These are phyloP conservation scores for Silybum marianum DNA, from an alignment of 129 eudicot species.

Conservation along the genomic window DNA sequence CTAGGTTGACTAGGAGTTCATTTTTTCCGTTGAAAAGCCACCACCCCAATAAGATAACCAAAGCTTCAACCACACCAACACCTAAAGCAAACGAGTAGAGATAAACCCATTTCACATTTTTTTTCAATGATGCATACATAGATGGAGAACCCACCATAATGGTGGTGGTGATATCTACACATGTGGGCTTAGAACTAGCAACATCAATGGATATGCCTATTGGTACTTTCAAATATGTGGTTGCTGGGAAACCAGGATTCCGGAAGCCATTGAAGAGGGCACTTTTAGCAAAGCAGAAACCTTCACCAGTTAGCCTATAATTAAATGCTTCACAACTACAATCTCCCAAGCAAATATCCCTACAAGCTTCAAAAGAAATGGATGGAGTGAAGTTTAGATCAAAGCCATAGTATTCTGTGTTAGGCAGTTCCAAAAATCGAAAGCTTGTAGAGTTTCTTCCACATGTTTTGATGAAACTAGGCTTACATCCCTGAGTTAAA, in stretches of 20 bases:
- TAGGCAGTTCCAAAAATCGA: conserved; percentile 34
- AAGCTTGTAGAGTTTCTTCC: conserved; percentile 18
- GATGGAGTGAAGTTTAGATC: conserved; percentile 30
- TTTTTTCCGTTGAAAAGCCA: conserved; percentile 38
- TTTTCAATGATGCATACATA: conserved; percentile 24
- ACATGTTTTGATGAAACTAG: conserved; percentile 27
- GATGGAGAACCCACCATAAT: conserved; percentile 27
- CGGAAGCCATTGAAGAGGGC: conserved; percentile 46
- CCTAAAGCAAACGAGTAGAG: conserved; percentile 41
- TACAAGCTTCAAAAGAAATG: conserved; percentile 37
- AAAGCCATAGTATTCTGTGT: conserved; percentile 35
- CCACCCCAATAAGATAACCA: conserved; percentile 41
- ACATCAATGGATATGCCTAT: conserved; percentile 5
- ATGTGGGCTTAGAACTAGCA: neutral
- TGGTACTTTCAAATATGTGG: conserved; percentile 41
- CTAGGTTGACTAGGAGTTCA: conserved; percentile 33
- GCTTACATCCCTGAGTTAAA: conserved; percentile 44
- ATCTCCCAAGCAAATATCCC: conserved; percentile 42
- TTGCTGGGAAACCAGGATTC: conserved; percentile 29
- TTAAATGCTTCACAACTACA: conserved; percentile 45
- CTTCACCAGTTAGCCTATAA: conserved; percentile 41
- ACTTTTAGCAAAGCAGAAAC: conserved; percentile 41
- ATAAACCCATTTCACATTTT: conserved; percentile 47
- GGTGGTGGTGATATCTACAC: neutral
- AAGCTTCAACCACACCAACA: conserved; percentile 40